phyloP scores from a whole-genome alignment of 768 basidiomycete genomes.

The Pisolithus sp. region DNA sequence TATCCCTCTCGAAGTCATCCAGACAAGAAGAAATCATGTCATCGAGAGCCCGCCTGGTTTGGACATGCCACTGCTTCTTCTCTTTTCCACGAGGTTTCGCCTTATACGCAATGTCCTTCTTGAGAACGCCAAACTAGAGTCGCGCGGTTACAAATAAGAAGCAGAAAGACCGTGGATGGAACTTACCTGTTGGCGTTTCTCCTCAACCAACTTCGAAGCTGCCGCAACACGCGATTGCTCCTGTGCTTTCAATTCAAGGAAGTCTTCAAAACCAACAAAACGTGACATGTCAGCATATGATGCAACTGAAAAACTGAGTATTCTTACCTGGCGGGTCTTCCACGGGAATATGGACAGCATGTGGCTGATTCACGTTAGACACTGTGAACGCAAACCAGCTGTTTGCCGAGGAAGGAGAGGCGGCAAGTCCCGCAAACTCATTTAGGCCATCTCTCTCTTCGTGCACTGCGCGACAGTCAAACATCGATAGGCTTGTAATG shows the following conservation, averaged over 20 bases:
- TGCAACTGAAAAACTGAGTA: too few relatives aligned
- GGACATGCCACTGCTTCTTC: slow-evolving; percentile 2
- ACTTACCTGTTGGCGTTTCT: neutral
- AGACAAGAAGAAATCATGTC: neutral
- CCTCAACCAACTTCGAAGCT: neutral
- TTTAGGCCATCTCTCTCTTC: neutral
- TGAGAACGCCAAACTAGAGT: neutral
- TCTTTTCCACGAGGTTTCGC: slow-evolving; percentile 2
- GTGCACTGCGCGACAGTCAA: neutral
- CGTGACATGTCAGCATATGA: neutral
- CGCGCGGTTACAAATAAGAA: neutral
- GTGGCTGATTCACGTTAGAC: neutral
- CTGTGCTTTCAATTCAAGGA: neutral
- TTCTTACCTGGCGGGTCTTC: slow-evolving; percentile 6
- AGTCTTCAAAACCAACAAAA: neutral
- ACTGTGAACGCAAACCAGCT: neutral
- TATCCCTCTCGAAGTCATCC: neutral
- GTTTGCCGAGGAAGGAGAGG: neutral
- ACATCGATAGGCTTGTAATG: neutral
- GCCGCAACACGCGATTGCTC: neutral
- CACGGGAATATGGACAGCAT: neutral
- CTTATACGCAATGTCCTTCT: neutral
- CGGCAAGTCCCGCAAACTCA: neutral
- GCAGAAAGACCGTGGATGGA: neutral
- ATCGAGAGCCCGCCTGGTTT: neutral